phyloP scores from a whole-genome alignment of 352 stramenopile species.

The Blastocystis sp. region DNA sequence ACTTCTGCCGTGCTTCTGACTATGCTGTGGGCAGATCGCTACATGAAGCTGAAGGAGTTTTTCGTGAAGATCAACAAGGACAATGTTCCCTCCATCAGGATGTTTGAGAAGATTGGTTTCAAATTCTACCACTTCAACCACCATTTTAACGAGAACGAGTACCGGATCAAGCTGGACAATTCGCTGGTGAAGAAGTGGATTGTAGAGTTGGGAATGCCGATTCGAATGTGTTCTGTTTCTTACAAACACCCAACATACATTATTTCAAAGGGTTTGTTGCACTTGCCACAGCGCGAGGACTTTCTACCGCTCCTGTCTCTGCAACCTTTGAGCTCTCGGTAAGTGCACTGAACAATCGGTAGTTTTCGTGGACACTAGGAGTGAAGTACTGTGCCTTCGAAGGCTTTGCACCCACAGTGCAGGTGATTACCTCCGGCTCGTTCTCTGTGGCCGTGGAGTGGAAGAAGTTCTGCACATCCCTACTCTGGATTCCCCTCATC shows the following conservation, averaged over 20 bases:
- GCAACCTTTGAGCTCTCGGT: not conserved
- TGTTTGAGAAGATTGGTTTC: slow-evolving; percentile 58
- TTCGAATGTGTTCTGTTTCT: slow-evolving; percentile 34
- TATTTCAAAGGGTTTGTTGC: too few species aligned
- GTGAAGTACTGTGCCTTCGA: slow-evolving; percentile 30
- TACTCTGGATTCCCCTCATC: not conserved
- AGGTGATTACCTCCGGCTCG: slow-evolving; percentile 48
- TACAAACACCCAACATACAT: not conserved
- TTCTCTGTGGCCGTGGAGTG: not conserved
- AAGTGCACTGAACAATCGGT: not conserved
- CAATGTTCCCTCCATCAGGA: slow-evolving; percentile 48
- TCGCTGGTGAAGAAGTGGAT: slow-evolving; percentile 36
- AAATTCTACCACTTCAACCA: slow-evolving; percentile 44
- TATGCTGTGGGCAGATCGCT: slow-evolving; percentile 53
- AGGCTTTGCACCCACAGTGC: slow-evolving; percentile 29
- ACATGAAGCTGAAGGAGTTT: slow-evolving; percentile 55
- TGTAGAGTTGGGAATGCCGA: not conserved
- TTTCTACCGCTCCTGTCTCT: too few species aligned
- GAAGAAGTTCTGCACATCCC: slow-evolving; percentile 25
- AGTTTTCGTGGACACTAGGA: slow-evolving; percentile 21
- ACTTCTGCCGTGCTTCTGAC: slow-evolving; percentile 22
- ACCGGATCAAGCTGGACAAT: slow-evolving; percentile 14
- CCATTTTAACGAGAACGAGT: slow-evolving; percentile 52
- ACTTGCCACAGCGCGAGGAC: too few species aligned
- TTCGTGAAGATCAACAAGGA: slow-evolving; percentile 60